These are phyloP conservation scores for Xerocomellus intermedius DNA, from an alignment of 768 basidiomycete species.

Conservation along the genomic window DNA sequence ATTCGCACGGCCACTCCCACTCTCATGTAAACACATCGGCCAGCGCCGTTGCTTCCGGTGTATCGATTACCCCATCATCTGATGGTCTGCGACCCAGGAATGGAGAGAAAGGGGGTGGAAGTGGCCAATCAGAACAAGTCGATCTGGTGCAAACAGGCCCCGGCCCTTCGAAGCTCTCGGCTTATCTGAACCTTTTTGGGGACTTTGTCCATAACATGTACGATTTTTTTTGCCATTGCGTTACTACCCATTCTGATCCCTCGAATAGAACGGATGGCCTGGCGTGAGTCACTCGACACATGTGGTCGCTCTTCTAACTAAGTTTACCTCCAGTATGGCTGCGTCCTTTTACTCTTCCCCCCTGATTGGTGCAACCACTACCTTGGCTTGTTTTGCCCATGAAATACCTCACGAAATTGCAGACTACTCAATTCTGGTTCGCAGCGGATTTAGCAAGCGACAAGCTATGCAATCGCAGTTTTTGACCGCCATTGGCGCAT, in stretches of 20 bases:
- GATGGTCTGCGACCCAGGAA: constrained; percentile 53
- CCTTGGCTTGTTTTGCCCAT: constrained; percentile 92
- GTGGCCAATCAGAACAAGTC: constrained; percentile 25
- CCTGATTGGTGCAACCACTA: constrained; percentile 89
- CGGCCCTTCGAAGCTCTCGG: constrained; percentile 80
- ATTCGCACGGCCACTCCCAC: constrained; percentile 57
- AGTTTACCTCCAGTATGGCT: constrained; percentile 62
- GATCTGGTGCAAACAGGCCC: constrained; percentile 29
- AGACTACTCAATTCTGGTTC: constrained; percentile 92
- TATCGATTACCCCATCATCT: constrained; percentile 37
- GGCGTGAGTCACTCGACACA: constrained; percentile 53
- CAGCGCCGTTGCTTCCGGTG: constrained; percentile 45
- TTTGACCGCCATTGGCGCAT: constrained; percentile 87
- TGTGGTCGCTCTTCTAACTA: not conserved
- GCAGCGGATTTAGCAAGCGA: constrained; percentile 85
- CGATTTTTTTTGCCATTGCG: constrained; percentile 11
- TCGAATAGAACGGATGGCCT: constrained; percentile 81
- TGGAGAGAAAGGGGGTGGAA: constrained; percentile 20
- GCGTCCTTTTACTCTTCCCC: constrained; percentile 98
- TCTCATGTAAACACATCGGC: constrained; percentile 37
- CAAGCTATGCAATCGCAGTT: constrained; percentile 96
- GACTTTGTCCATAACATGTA: constrained; percentile 95
- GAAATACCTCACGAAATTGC: constrained; percentile 97
- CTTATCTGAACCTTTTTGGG: constrained; percentile 90
- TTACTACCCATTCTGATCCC: constrained; percentile 17